Conservation (phyloP, 2,329 filamentous ascomycete genomes). For the Microcyclosporella mali region DNA sequence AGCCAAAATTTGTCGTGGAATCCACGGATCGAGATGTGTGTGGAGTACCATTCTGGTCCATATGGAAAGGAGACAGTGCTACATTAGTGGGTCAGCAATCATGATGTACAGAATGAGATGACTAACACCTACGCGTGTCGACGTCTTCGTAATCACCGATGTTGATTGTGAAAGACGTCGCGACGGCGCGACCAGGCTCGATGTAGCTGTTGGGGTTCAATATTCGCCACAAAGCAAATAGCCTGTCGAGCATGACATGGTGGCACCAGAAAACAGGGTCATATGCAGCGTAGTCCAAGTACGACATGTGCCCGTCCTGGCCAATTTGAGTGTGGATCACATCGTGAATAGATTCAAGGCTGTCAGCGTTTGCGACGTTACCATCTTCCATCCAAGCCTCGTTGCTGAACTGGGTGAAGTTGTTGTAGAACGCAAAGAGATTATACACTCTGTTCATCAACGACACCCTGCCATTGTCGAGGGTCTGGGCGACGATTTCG, state of each 20-base stretch:
- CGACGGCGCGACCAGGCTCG: conserved; percentile 46
- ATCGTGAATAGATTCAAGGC: conserved; percentile 46
- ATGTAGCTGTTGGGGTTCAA: conserved; percentile 64
- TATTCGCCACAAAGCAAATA: conserved; percentile 71
- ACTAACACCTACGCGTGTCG: conserved; percentile 22
- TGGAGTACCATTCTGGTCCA: conserved; percentile 52
- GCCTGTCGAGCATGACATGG: conserved; percentile 66
- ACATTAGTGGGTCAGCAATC: conserved; percentile 2
- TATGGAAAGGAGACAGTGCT: conserved; percentile 54
- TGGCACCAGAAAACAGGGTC: conserved; percentile 77
- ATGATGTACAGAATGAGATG: background rate
- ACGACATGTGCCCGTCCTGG: conserved; percentile 61
- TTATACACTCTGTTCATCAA: conserved; percentile 59
- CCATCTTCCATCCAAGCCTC: conserved; percentile 52
- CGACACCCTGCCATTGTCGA: conserved; percentile 49
- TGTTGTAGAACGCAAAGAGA: conserved; percentile 60
- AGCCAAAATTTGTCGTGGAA: conserved; percentile 58
- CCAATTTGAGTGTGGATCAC: conserved; percentile 50
- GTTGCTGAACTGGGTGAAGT: conserved; percentile 65
- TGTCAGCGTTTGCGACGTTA: conserved; percentile 49
- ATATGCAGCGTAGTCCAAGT: conserved; percentile 64
- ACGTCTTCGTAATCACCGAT: conserved; percentile 42
- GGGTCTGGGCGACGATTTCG: conserved; percentile 45
- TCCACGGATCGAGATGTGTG: conserved; percentile 62
- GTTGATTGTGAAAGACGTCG: conserved; percentile 56